Conservation (phyloP, 176 grass and related monocot genomes). For the Guadua angustifolia region DNA sequence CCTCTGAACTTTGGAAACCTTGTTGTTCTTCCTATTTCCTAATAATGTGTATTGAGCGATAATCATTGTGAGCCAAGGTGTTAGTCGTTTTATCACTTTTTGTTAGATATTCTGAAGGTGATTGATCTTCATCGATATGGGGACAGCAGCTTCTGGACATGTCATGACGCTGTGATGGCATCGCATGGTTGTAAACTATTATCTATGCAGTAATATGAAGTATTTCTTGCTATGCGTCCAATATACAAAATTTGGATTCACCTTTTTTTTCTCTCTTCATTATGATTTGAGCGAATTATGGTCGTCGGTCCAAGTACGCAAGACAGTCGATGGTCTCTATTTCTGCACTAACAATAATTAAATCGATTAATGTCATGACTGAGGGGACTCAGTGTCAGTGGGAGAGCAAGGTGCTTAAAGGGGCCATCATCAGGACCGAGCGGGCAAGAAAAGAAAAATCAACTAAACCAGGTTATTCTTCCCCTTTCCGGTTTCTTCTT, state of each 20-base stretch:
- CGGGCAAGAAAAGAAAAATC: no score
- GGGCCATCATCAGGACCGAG: no score
- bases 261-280: no score
- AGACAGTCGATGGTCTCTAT: no score
- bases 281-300: no score
- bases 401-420: no score
- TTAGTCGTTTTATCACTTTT: not conserved
- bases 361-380: no score
- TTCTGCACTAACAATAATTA: no score
- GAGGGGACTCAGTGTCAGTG: no score
- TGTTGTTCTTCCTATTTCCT: not conserved
- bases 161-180: not conserved
- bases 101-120: not conserved
- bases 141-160: not conserved
- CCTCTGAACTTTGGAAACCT: constrained; percentile 10
- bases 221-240: not conserved
- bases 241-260: not conserved
- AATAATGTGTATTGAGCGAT: constrained; percentile 36
- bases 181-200: not conserved
- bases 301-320: no score
- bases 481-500: no score
- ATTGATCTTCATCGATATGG: not conserved
- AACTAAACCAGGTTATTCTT: no score
- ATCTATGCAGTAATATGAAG: not conserved
- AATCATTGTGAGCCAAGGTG: not conserved